These are phyloP conservation scores for Saturnispora hagleri DNA, from an alignment of 805 yeast genomes.

Conservation along the genomic window DNA sequence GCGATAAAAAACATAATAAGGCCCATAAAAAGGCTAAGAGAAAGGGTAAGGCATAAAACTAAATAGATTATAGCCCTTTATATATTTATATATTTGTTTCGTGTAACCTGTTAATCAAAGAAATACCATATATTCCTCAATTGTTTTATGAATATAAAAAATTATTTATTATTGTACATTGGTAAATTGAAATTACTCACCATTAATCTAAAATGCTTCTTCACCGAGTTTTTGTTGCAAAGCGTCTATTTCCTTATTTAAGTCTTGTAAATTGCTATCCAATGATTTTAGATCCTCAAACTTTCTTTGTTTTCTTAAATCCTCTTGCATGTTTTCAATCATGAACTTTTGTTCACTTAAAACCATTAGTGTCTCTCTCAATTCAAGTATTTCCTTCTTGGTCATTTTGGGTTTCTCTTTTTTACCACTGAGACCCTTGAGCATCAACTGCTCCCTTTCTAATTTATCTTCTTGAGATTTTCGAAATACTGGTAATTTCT, in stretches of 20 bases:
- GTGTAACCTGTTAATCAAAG: constrained; percentile 1
- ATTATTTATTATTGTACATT: not conserved
- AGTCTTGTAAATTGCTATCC: constrained; percentile 47
- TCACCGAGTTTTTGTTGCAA: constrained; percentile 51
- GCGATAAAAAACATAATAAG: constrained; percentile 71
- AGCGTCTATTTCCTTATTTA: constrained; percentile 38
- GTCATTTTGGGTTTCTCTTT: constrained; percentile 26
- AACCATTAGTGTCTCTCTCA: constrained; percentile 74
- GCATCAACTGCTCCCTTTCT: constrained; percentile 10
- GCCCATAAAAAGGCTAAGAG: constrained; percentile 21
- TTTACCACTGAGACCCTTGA: not conserved
- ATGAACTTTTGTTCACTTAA: constrained; percentile 74
- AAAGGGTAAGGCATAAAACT: constrained; percentile 8
- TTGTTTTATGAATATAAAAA: not conserved
- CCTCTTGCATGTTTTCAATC: constrained; percentile 54
- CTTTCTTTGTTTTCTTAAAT: constrained; percentile 54
- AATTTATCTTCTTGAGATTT: constrained; percentile 36
- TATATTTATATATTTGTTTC: not conserved
- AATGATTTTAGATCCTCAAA: constrained; percentile 69
- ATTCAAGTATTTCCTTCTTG: constrained; percentile 44
- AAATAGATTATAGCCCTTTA: not conserved
- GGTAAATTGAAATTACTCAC: not conserved
- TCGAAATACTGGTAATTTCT: constrained; percentile 55
- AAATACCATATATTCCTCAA: not conserved
- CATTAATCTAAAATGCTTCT: constrained; percentile 23